phyloP scores from a whole-genome alignment of 805 yeast species.

The Wickerhamiella brachini region DNA sequence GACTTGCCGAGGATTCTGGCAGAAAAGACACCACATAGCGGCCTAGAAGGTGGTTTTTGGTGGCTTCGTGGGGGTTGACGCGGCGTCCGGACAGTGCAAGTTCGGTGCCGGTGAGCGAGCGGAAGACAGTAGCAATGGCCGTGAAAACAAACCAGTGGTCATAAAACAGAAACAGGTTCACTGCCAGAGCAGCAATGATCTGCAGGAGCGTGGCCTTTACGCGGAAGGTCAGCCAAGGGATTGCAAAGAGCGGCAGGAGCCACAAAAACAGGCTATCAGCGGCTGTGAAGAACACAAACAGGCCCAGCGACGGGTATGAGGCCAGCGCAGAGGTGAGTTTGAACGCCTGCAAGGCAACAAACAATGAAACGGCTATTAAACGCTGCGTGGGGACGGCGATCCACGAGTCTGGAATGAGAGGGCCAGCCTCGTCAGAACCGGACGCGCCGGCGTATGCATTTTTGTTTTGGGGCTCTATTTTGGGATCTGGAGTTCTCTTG shows the following conservation, averaged over 20 bases:
- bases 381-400: conserved; percentile 60
- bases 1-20: conserved; percentile 78
- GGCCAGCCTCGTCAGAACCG: conserved; percentile 11
- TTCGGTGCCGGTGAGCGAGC: conserved; percentile 21
- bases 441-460: too few species aligned
- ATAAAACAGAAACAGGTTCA: conserved; percentile 26
- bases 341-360: conserved; percentile 70
- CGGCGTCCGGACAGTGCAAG: conserved; percentile 24
- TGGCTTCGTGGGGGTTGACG: conserved; percentile 22
- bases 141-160: conserved; percentile 9
- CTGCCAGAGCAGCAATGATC: conserved; percentile 18
- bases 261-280: conserved; percentile 61
- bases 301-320: conserved; percentile 31
- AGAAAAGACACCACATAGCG: conserved; percentile 71
- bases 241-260: conserved; percentile 56
- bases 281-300: conserved; percentile 43
- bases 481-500: too few species aligned
- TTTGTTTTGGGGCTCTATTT: too few species aligned
- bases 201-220: conserved; percentile 29
- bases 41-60: conserved; percentile 59
- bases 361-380: conserved; percentile 47
- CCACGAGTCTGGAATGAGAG: conserved; percentile 44
- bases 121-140: conserved; percentile 13
- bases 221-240: conserved; percentile 60
- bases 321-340: conserved; percentile 56